phyloP scores from a whole-genome alignment of 2,329 filamentous ascomycete genomes.

The Trichophaea hybrida region DNA sequence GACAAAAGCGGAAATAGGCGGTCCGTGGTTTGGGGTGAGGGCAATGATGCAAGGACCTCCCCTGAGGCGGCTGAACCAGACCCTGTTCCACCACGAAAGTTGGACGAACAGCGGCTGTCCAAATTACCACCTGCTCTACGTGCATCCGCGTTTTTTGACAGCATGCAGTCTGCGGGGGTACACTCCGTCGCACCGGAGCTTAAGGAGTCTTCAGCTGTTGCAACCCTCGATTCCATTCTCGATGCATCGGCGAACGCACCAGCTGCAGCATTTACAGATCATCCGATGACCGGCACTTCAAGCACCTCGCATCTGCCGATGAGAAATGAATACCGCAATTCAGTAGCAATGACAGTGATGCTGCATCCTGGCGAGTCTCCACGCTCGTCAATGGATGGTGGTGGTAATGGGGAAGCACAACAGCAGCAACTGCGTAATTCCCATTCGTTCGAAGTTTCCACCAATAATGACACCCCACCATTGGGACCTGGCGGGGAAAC shows the following conservation, averaged over 20 bases:
- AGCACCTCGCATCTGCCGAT: slow-evolving; percentile 10
- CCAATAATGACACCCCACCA: neutral
- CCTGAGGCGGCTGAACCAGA: neutral
- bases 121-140: slow-evolving; percentile 68
- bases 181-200: slow-evolving; percentile 41
- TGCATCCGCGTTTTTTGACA: slow-evolving; percentile 83
- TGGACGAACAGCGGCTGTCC: slow-evolving; percentile 33
- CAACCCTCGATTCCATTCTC: slow-evolving; percentile 78
- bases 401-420: slow-evolving; percentile 2
- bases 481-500: slow-evolving; percentile 36
- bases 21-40: slow-evolving; percentile 6
- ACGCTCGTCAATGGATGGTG: slow-evolving; percentile 2
- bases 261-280: slow-evolving; percentile 81
- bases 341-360: slow-evolving; percentile 20
- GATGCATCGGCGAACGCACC: slow-evolving; percentile 79
- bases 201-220: slow-evolving; percentile 69
- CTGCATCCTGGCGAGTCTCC: slow-evolving; percentile 21
- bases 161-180: slow-evolving; percentile 19
- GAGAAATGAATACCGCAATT: slow-evolving; percentile 15
- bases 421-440: neutral
- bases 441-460: neutral
- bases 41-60: neutral
- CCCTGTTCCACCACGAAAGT: neutral
- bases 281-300: slow-evolving; percentile 55
- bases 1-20: slow-evolving; percentile 12